Evolutionary conservation across 2,329 filamentous ascomycete genomes (phyloP).

Genomic region (Pseudogymnoascus sp.): DNA sequence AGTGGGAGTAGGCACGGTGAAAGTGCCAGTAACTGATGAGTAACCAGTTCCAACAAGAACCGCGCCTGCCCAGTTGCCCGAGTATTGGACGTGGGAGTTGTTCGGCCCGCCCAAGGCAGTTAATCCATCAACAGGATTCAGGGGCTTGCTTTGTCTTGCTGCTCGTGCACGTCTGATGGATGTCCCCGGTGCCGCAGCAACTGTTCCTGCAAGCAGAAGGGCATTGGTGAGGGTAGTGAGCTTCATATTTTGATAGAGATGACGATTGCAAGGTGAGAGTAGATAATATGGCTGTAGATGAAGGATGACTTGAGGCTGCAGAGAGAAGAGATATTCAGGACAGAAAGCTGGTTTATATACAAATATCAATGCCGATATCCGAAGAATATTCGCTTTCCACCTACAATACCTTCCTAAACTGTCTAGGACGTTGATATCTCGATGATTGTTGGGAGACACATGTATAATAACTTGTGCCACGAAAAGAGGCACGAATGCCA

Average conservation of each 20-base stretch:
- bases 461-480: neutral
- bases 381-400: neutral
- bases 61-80: slow-evolving; percentile 53
- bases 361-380: neutral
- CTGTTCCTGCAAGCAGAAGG: slow-evolving; percentile 35
- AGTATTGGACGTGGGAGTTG: slow-evolving; percentile 42
- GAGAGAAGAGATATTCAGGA: neutral
- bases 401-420: neutral
- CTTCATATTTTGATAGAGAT: slow-evolving; percentile 44
- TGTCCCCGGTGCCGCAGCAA: slow-evolving; percentile 39
- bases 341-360: neutral
- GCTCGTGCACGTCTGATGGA: slow-evolving; percentile 33
- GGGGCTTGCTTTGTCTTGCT: slow-evolving; percentile 21
- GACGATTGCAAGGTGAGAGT: neutral
- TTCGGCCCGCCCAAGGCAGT: slow-evolving; percentile 26
- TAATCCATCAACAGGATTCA: slow-evolving; percentile 29
- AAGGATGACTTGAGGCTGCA: neutral
- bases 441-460: neutral
- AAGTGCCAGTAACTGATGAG: slow-evolving; percentile 45
- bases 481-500: neutral
- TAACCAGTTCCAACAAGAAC: slow-evolving; percentile 44
- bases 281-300: neutral
- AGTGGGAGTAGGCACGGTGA: slow-evolving; percentile 46
- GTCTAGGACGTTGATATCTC: neutral
- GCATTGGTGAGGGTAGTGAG: slow-evolving; percentile 33